phyloP scores from a whole-genome alignment of 192 early-diverging fungal species.

The Lunasporangiospora selenospora region DNA sequence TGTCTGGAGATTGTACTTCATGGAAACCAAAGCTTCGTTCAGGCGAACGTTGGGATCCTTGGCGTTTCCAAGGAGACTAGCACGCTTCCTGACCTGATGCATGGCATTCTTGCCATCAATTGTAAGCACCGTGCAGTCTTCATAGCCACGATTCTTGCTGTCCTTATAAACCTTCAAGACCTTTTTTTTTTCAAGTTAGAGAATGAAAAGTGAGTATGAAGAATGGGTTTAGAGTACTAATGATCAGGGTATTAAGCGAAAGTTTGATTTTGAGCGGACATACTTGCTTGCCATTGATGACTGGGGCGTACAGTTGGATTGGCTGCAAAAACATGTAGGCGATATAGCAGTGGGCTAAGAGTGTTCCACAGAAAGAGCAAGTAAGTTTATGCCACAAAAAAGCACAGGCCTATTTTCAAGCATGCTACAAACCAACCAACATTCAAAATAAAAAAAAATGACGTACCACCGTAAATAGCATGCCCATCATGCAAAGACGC shows the following conservation, averaged over 20 bases:
- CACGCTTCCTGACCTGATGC: background rate
- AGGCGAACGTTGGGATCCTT: background rate
- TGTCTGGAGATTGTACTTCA: background rate
- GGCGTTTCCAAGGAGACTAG: background rate
- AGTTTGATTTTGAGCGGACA: too few species aligned
- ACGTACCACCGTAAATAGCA: background rate
- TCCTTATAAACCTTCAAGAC: constrained; percentile 4
- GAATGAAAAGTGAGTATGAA: too few species aligned
- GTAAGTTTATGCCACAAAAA: too few species aligned
- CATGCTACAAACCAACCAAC: too few species aligned
- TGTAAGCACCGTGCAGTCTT: constrained; percentile 1
- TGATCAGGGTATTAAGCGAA: too few species aligned
- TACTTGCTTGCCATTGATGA: constrained; percentile 18
- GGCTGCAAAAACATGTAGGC: background rate
- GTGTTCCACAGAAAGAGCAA: too few species aligned
- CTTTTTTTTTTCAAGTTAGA: too few species aligned
- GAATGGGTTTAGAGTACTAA: too few species aligned
- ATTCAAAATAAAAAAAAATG: background rate
- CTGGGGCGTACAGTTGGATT: constrained; percentile 11
- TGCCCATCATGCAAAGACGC: background rate
- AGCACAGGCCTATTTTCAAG: too few species aligned
- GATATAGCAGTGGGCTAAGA: constrained; percentile 9
- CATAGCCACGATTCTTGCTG: background rate
- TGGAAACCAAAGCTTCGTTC: background rate
- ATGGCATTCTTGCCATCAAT: constrained; percentile 11